Evolutionary conservation across 2,329 filamentous ascomycete species (phyloP).

Genomic region (Ceratocystiopsis sp.): DNA sequence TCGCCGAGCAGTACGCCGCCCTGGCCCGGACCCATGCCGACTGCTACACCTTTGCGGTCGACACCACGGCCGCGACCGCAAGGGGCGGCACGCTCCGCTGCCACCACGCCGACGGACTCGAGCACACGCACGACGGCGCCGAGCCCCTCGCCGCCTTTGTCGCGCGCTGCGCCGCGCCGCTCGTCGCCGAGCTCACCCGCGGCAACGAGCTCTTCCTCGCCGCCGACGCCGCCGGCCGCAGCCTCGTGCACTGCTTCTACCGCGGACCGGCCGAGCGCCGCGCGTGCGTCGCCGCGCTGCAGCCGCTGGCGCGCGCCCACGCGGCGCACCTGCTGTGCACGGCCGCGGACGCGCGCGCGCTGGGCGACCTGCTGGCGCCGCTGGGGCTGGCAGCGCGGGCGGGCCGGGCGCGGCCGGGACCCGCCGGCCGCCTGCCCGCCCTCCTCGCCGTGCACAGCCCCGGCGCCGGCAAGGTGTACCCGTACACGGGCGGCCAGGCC

Average conservation of each 20-base stretch:
- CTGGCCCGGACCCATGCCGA: constrained; percentile 21
- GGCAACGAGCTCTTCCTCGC: constrained; percentile 23
- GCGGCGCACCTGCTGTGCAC: constrained; percentile 30
- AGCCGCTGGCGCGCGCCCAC: constrained; percentile 26
- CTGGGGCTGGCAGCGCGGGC: constrained; percentile 19
- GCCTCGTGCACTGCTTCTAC: constrained; percentile 19
- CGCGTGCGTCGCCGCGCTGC: constrained; percentile 19
- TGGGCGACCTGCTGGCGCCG: constrained; percentile 23
- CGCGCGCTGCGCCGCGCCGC: constrained; percentile 19
- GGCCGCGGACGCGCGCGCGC: constrained; percentile 27
- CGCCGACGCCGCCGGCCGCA: constrained; percentile 14
- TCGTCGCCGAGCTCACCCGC: constrained; percentile 27
- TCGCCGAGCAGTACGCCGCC: constrained; percentile 16
- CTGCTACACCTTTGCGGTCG: constrained; percentile 24
- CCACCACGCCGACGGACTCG: constrained; percentile 20
- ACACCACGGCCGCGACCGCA: no score
- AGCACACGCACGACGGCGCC: constrained; percentile 10
- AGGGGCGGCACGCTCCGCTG: constrained; percentile 18
- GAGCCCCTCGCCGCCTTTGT: constrained; percentile 22
- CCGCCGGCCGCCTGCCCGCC: no score
- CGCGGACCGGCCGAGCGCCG: constrained; percentile 15
- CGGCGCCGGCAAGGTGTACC: constrained; percentile 26
- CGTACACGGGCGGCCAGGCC: constrained; percentile 14
- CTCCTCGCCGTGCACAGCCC: constrained; percentile 27
- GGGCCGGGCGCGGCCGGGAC: no score